Evolutionary conservation across 2,329 filamentous ascomycete species (phyloP), one percentile per base, ranked within the genome.

Genomic region (Calonectria pteridis): DNA sequence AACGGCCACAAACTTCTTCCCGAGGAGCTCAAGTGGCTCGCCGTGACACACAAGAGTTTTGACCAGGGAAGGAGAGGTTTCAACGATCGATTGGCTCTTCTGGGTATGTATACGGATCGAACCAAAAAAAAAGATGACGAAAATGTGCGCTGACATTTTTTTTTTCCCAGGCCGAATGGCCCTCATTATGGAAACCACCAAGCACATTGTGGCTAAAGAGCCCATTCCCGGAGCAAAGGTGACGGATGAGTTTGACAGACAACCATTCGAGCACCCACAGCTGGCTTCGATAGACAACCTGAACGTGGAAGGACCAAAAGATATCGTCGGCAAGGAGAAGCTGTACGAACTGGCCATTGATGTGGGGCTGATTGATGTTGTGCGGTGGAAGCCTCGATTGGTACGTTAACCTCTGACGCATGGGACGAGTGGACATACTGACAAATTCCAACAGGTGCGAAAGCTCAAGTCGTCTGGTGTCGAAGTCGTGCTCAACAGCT

Each of bases 41-140:
- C 96, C 35, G 91, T 99, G 70, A 99, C 97, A 77, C 97, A 98
- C 85, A 98, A 98, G 91, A 98, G 95, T 85, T 98, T 98, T 82
- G 96, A 99, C 83, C 95, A 98, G 82, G 97, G 96, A 67, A 90
- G 95, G 81, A 93, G 96, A 88, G 96, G 96, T 1, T 98, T 96
- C 87, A 99, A 99, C 84, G 96, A 98, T 81, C 91, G 95, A 75
- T 87, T 99, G 84, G 94, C 95, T n/a, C 95, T 94, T 82, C 87
- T 98, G 68, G 96, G 95, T 97, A 90, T 59, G 86, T 80, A n/a
- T 14, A 46, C 28, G 26, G 20, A 23, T 3, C 11, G 18, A n/a
- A 35, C n/a, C n/a, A 37, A 65, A 63, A 26, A 65, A 59, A 26
- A n/a, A 46, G 2, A 46, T 46, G 20, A n/a, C 35, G 29, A 31